phyloP scores from a whole-genome alignment of 768 basidiomycete species.

The Phlebiopsis flavidoalba region DNA sequence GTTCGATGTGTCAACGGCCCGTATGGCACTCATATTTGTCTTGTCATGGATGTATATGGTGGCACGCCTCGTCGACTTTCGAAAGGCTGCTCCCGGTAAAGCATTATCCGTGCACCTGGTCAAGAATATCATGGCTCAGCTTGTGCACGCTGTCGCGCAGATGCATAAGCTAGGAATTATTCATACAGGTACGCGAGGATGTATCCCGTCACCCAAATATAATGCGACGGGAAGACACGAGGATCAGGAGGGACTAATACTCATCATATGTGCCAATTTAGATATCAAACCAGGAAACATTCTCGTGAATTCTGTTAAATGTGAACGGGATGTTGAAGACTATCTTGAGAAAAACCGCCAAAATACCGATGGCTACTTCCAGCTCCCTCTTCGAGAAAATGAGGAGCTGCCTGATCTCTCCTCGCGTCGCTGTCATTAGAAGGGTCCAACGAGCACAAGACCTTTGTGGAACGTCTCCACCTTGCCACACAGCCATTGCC shows the following conservation, averaged over 20 bases:
- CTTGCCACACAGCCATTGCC: constrained; percentile 17
- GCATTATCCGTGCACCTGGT: constrained; percentile 14
- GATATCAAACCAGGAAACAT: constrained; percentile 25
- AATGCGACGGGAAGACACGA: too few species aligned
- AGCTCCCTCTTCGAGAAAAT: neutral
- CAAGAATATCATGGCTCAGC: constrained; percentile 14
- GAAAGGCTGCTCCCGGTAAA: constrained; percentile 16
- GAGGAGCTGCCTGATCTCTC: neutral
- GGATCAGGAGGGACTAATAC: neutral
- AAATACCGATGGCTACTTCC: constrained; percentile 6
- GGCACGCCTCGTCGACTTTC: constrained; percentile 17
- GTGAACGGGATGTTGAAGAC: constrained; percentile 9
- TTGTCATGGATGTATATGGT: constrained; percentile 17
- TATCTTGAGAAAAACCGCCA: constrained; percentile 1
- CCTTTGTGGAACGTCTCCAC: constrained; percentile 4
- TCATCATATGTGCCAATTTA: constrained; percentile 1
- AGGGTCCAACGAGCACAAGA: neutral
- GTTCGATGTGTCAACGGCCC: constrained; percentile 13
- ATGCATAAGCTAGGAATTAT: constrained; percentile 18
- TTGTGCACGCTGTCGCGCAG: constrained; percentile 11
- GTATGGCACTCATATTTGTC: constrained; percentile 19
- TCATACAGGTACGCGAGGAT: constrained; percentile 15
- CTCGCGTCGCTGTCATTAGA: neutral
- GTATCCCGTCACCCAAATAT: too few species aligned
- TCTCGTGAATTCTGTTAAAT: constrained; percentile 15